Base-by-base conservation (phyloP, 495 filamentous ascomycete genomes). In the Annulohypoxylon moriforme region DNA sequence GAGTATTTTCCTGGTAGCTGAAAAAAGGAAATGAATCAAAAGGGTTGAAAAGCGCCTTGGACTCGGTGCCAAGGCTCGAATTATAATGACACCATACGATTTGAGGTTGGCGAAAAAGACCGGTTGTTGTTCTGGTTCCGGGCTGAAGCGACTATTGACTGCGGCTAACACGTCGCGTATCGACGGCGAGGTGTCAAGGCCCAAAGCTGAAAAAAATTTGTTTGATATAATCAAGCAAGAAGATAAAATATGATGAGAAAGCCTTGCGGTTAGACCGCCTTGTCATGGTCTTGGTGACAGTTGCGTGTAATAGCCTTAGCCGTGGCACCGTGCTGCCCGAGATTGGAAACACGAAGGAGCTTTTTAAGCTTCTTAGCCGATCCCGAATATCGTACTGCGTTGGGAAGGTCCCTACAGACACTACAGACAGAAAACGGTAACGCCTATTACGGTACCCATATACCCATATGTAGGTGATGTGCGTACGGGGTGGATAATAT, bases 21-120 rank as follows among this genome's bases (percentile, higher is more conserved):
- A 69, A 73, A 57, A 67, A 69, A 57, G 61, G 47, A 58, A 69
- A 62, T 66, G 56, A 69, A 67, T 66, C 55, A 64, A 44, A 55
- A 66, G 10, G 65, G 70, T 49, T 61, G 47, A 55, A 27, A 49
- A 60, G 57, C n/a, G 61, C 38, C 14, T 40, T 60, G 49, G 57
- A 42, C 60, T 61, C 44, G 44, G 27, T 73, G 66, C 71, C 71
- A 73, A 73, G 71, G 27, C 38, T 29, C 18, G 13, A 34, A 52
- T 55, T 31, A 64, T 34, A 52, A 69, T 69, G 66, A 66, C 66
- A 73, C 71, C 66, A 69, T 73, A 69, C 71, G 61, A 69, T 69
- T 69, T 67, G 66, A 66, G 66, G 66, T 73, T 73, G 66, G 71
- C 56, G 49, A 69, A 55, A 69, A 55, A 44, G 38, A 62, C 71